Evolutionary conservation across 148 eudicot genomes (phyloP).

Genomic region (Suaeda aralocaspica): DNA sequence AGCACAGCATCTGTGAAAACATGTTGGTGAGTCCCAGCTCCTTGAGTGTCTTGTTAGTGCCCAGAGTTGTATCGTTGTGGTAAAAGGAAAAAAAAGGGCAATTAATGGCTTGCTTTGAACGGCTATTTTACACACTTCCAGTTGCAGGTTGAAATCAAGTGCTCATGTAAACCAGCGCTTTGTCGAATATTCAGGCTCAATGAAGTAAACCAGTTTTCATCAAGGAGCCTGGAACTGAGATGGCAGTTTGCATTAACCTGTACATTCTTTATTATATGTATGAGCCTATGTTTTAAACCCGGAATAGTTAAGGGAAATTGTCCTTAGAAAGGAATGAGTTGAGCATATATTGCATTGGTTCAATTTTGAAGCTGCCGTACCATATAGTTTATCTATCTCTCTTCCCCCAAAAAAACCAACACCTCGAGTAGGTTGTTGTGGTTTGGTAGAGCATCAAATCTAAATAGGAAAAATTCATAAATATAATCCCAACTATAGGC

Average conservation of each 20-base stretch:
- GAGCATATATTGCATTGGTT: not conserved
- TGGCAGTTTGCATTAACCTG: not conserved
- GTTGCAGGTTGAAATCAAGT: not conserved
- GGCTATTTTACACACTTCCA: not conserved
- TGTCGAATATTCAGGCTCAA: not conserved
- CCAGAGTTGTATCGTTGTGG: too few relatives aligned
- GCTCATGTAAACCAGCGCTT: not conserved
- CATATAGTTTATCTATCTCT: too few relatives aligned
- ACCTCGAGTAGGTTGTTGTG: too few relatives aligned
- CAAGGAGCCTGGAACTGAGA: conserved; percentile 17
- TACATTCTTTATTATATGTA: too few relatives aligned
- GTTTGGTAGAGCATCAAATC: too few relatives aligned
- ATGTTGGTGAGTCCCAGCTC: not conserved
- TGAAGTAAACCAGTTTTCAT: not conserved
- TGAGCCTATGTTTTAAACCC: too few relatives aligned
- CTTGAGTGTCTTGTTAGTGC: too few relatives aligned
- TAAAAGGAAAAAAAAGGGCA: too few relatives aligned
- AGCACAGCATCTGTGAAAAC: conserved; percentile 64
- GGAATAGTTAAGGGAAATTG: not conserved
- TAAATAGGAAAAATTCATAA: too few relatives aligned
- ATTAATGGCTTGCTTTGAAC: too few relatives aligned
- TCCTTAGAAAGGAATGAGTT: not conserved
- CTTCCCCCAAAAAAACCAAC: too few relatives aligned
- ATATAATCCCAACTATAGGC: too few relatives aligned
- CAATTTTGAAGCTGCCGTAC: not conserved